Base-by-base conservation (phyloP, 495 filamentous ascomycete genomes). In the Tuber aestivum region DNA sequence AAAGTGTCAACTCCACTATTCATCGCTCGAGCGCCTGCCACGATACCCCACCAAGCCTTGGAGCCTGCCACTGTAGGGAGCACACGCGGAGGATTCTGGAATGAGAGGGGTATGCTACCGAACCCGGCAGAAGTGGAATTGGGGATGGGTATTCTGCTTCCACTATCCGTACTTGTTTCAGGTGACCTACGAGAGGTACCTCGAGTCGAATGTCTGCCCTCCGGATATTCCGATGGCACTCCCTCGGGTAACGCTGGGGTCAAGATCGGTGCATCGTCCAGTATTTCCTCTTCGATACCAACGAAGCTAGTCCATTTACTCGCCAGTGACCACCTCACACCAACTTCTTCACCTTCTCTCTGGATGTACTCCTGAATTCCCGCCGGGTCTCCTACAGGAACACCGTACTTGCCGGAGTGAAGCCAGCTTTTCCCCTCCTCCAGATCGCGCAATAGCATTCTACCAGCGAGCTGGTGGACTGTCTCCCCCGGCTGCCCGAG, bases 231-330 rank as follows among this genome's bases (percentile, higher is more conserved):
- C 70, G 38, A 18, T 37, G 27, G 20, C 1, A 70, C 50, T 70
- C 9, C 27, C 41, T 5, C 21, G 6, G 23, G 45, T 45, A 23
- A 18, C 20, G 18, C 7, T 27, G 8, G 37, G 40, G 35, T 73
- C 69, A 69, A 56, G 37, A 37, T 42, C 41, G 16, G 45, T 41
- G 71, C 76, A 72, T 18, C 75, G 71, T 32, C 82, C 76, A n/a
- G 82, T 79, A 70, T 85, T 84, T 14, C 83, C 16, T 75, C 81
- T 79, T 91, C 86, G 9, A 92, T 84, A 9, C 91, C 91, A 2
- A 92, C 89, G 75, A 93, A 94, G 0, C 89, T 90, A 79, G 89
- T 91, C 86, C 88, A 91, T 79, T 89, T 92, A 2, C 90, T 87
- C 12, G 86, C 88, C 16, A 93, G 86, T 72, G 91, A 90, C 79